phyloP scores from a whole-genome alignment of 495 filamentous ascomycete species.

The Podospora fimiseda region DNA sequence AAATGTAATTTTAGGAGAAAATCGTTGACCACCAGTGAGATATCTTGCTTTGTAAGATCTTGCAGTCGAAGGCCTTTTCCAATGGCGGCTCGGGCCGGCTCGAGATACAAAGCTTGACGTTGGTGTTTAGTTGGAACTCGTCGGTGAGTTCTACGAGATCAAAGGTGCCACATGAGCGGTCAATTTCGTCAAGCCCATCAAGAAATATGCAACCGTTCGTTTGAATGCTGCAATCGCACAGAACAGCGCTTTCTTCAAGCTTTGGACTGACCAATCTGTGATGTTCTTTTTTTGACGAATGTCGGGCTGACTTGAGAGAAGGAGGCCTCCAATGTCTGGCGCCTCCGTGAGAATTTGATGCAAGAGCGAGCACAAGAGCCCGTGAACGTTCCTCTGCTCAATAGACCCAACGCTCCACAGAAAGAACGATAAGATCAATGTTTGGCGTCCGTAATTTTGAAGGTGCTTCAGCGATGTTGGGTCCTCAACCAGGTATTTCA shows the following conservation, averaged over 20 bases:
- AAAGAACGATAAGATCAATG: constrained; percentile 4
- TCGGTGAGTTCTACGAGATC: background rate
- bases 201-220: background rate
- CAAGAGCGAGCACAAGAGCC: constrained; percentile 9
- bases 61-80: no score
- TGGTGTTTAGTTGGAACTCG: background rate
- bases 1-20: no score
- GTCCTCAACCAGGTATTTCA: constrained; percentile 8
- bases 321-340: background rate
- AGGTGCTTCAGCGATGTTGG: background rate
- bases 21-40: no score
- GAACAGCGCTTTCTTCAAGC: no score
- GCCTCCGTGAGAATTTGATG: constrained; percentile 2
- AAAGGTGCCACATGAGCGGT: background rate
- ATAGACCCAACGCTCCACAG: constrained; percentile 10
- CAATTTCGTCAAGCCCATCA: constrained; percentile 11
- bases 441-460: background rate
- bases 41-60: no score
- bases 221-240: background rate
- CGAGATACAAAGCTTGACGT: background rate
- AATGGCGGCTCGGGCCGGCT: background rate
- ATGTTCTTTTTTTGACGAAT: no score
- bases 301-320: constrained; percentile 1
- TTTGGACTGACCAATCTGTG: no score
- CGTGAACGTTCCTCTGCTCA: constrained; percentile 9